phyloP scores from a whole-genome alignment of 2,329 filamentous ascomycete species.

The Pseudogymnoascus verrucosus region DNA sequence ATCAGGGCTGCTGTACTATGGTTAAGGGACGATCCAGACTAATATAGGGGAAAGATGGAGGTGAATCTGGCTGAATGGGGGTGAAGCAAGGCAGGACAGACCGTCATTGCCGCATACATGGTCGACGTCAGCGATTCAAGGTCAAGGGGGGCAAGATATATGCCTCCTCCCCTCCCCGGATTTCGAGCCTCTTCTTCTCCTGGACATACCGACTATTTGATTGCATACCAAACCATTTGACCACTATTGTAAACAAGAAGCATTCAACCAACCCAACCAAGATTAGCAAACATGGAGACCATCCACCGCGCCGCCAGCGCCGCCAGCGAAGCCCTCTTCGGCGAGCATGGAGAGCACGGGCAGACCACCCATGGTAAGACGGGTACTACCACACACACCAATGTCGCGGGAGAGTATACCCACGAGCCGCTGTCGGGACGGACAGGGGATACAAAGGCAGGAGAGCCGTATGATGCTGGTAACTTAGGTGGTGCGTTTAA shows the following conservation, averaged over 20 bases:
- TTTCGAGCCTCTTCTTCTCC: background rate
- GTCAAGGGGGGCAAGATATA: background rate
- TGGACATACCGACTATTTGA: background rate
- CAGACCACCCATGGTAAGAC: background rate
- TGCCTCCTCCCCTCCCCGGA: background rate
- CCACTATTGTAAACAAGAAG: background rate
- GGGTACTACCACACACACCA: background rate
- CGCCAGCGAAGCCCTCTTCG: background rate
- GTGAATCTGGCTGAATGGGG: background rate
- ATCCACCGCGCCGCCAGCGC: background rate
- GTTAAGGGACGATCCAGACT: background rate
- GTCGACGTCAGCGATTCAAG: background rate
- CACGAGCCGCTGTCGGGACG: slow-evolving; percentile 65
- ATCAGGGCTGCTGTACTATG: background rate
- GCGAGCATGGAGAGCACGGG: background rate
- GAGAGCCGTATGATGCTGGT: slow-evolving; percentile 71
- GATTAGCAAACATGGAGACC: background rate
- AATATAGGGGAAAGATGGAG: background rate
- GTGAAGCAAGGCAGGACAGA: background rate
- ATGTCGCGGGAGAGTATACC: background rate
- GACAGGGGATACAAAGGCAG: slow-evolving; percentile 55
- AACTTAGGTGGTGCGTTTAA: slow-evolving; percentile 52
- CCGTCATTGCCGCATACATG: background rate
- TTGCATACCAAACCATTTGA: background rate
- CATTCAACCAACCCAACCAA: background rate